A percentile compares a stretch with the other conserved stretches of the same genome.
These are phyloP conservation scores for Fusarium penzigii DNA, from an alignment of 2,329 filamentous ascomycete species.

Conservation along the genomic window DNA sequence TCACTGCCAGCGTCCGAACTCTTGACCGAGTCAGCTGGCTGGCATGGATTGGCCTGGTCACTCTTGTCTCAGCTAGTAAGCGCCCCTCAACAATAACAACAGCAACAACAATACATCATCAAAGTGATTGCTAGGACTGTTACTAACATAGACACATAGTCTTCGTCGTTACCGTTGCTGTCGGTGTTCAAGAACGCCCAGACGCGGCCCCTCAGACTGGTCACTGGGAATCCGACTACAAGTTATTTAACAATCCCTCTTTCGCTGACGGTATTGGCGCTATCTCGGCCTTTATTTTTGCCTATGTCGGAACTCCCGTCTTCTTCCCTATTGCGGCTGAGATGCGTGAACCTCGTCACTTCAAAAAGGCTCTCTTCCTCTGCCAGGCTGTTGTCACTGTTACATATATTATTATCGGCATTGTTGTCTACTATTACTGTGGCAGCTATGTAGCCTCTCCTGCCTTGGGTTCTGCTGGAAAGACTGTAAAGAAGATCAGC, in stretches of 20 bases:
- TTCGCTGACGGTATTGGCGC: constrained; percentile 32
- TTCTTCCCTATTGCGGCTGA: constrained; percentile 32
- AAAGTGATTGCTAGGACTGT: fast-evolving
- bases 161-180: constrained; percentile 9
- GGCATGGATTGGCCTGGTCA: constrained; percentile 30
- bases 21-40: constrained; percentile 36
- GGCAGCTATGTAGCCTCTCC: constrained; percentile 46
- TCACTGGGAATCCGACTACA: constrained; percentile 28
- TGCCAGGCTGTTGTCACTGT: constrained; percentile 28
- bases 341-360: constrained; percentile 29
- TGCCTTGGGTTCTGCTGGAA: constrained; percentile 44
- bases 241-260: constrained; percentile 28
- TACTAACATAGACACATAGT: constrained; percentile 4
- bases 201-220: constrained; percentile 5
- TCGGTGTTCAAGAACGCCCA: constrained; percentile 1
- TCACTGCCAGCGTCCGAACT: constrained; percentile 35
- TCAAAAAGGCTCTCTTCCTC: constrained; percentile 19
- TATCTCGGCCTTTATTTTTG: constrained; percentile 33
- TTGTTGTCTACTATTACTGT: constrained; percentile 45
- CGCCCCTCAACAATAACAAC: neutral
- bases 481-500: constrained; percentile 40
- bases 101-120: neutral
- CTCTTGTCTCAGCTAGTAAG: constrained; percentile 21
- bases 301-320: constrained; percentile 35
- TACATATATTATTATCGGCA: constrained; percentile 31